Conservation (phyloP, 768 basidiomycete genomes). For the Boletus rubropictus region DNA sequence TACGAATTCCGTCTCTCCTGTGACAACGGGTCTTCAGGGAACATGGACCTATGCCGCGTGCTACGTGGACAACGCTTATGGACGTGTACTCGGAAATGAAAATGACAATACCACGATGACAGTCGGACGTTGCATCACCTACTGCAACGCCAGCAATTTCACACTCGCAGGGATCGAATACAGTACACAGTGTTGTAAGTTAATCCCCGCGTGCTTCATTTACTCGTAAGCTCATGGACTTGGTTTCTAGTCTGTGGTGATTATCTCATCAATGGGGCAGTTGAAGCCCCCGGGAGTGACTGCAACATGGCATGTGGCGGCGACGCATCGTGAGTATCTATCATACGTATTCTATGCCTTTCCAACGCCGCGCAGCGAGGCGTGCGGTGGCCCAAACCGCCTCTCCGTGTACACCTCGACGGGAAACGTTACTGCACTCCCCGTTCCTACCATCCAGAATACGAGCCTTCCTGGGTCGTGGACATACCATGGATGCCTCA, state of each 20-base stretch:
- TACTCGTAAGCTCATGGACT: conserved; percentile 1
- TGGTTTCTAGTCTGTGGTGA: conserved; percentile 60
- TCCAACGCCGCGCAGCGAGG: conserved; percentile 37
- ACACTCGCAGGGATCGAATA: conserved; percentile 71
- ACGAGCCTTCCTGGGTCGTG: conserved; percentile 59
- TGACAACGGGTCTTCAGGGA: conserved; percentile 46
- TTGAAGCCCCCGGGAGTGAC: conserved; percentile 37
- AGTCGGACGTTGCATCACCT: conserved; percentile 54
- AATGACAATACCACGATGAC: conserved; percentile 41
- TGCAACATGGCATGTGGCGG: conserved; percentile 78
- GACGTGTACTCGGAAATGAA: conserved; percentile 52
- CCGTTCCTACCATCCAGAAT: conserved; percentile 53
- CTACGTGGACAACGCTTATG: conserved; percentile 66
- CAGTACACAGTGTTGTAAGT: conserved; percentile 45
- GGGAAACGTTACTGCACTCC: conserved; percentile 45
- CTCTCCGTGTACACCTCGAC: conserved; percentile 62
- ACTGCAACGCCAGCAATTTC: conserved; percentile 52
- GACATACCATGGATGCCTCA: conserved; percentile 61
- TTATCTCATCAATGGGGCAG: conserved; percentile 56
- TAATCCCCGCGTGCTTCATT: background rate
- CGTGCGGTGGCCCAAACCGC: conserved; percentile 70
- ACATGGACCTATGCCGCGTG: conserved; percentile 60
- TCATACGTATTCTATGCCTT: background rate
- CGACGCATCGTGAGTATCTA: conserved; percentile 46
- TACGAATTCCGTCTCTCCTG: conserved; percentile 25